Evolutionary conservation across 495 filamentous ascomycete genomes (phyloP).

Genomic region (Cercophora samala): DNA sequence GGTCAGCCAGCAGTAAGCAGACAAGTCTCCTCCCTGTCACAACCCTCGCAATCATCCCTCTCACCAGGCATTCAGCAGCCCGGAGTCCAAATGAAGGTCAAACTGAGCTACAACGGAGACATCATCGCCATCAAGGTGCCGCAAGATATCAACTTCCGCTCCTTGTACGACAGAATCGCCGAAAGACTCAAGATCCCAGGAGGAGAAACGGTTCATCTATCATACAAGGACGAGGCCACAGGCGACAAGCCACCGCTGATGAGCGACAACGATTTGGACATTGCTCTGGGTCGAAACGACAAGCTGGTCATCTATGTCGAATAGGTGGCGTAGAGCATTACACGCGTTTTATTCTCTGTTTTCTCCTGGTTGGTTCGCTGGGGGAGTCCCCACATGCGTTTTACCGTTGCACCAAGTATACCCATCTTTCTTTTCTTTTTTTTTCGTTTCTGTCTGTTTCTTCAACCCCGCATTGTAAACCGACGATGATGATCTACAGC

Average conservation of each 20-base stretch:
- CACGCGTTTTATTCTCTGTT: constrained; percentile 4
- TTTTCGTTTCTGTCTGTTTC: not conserved
- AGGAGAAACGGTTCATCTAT: constrained; percentile 66
- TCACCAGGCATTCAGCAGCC: constrained; percentile 46
- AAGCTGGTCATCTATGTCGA: constrained; percentile 82
- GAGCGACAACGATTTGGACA: constrained; percentile 75
- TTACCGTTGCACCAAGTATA: constrained; percentile 7
- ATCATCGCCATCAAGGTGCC: constrained; percentile 88
- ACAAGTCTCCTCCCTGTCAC: constrained; percentile 70
- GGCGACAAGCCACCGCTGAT: constrained; percentile 69
- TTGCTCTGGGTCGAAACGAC: constrained; percentile 75
- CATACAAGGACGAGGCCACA: constrained; percentile 82
- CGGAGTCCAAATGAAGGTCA: constrained; percentile 71
- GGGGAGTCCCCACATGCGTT: not conserved
- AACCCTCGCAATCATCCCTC: constrained; percentile 59
- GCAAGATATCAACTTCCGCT: constrained; percentile 68
- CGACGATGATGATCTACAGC: not conserved
- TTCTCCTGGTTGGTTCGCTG: not conserved
- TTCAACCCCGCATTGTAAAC: not conserved
- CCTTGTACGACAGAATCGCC: constrained; percentile 75
- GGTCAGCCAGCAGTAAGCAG: constrained; percentile 60
- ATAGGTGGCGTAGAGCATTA: constrained; percentile 20
- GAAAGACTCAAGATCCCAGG: constrained; percentile 68
- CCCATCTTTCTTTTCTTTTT: constrained; percentile 14
- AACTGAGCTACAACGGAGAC: constrained; percentile 88